Conservation (phyloP, 768 basidiomycete species). For the Collybia nuda region DNA sequence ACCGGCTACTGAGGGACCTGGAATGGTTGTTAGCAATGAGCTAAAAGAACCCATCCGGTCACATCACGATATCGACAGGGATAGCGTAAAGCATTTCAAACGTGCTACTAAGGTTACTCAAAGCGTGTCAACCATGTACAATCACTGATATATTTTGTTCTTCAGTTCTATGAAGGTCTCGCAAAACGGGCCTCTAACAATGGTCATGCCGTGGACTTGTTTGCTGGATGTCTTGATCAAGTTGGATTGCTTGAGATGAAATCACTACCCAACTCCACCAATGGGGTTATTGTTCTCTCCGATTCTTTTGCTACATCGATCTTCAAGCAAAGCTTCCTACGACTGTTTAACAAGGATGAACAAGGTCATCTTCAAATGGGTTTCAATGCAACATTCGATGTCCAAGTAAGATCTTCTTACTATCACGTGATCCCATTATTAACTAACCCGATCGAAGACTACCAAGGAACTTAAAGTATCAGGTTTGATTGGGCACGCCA, state of each 20-base stretch:
- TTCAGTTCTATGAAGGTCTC: conserved; percentile 93
- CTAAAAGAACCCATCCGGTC: conserved; percentile 96
- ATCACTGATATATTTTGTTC: conserved; percentile 9
- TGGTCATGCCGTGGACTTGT: conserved; percentile 93
- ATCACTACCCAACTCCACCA: conserved; percentile 90
- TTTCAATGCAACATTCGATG: conserved; percentile 98
- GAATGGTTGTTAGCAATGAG: conserved; percentile 94
- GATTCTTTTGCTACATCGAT: conserved; percentile 98
- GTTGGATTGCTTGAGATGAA: conserved; percentile 99
- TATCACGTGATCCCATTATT: neutral
- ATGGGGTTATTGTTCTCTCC: conserved; percentile 93
- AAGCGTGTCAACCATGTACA: neutral
- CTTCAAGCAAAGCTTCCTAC: conserved; percentile 97
- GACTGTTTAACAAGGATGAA: conserved; percentile 90
- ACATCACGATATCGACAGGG: conserved; percentile 97
- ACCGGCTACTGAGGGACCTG: conserved; percentile 94
- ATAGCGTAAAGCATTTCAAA: conserved; percentile 96
- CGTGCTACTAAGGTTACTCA: conserved; percentile 83
- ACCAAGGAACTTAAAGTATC: conserved; percentile 99
- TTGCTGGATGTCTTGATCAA: conserved; percentile 97
- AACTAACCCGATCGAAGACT: conserved; percentile 50
- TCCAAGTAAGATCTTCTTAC: conserved; percentile 59
- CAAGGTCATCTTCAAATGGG: conserved; percentile 94
- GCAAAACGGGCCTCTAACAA: conserved; percentile 92
- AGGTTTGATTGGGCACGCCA: conserved; percentile 95